Evolutionary conservation across 805 yeast species (phyloP), one percentile per base, ranked within the genome.

Genomic region (Sungouiozyma ichnusensis): DNA sequence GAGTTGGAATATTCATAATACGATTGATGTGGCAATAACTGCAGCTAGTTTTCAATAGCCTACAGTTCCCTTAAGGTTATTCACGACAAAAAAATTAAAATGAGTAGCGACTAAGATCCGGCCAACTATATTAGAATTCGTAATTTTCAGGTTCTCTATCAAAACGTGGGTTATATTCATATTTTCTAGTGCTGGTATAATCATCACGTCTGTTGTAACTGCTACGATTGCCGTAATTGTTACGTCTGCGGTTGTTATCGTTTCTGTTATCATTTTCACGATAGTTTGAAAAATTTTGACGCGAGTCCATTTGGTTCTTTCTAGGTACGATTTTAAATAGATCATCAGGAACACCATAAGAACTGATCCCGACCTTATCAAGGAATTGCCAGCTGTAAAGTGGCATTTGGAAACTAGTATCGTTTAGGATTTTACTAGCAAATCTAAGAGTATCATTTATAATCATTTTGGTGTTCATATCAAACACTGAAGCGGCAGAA

Each of bases 401-500:
- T 8, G 52, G 53, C 16, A 60, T 45, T 40, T 53, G 55, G 11
- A 37, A 35, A 3, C 46, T 46, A 14, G 57, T 50, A 11, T 60
- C 58, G 16, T 47, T 48, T 16, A 52, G 37, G 35, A 58, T 36
- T 4, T 42, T 32, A 33, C 62, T 60, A 40, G 48, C 59, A 16
- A 61, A 31, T 3, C 35, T 39, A 1, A 63, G 55, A 7, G 58
- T 41, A 29, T 52, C 52, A 3, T 53, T 51, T 20, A 52, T 42
- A 5, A 58, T 33, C 4, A 36, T 38, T 20, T 44, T 45, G 18
- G 44, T 54, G 41, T 61, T 50, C 33, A 69, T 51, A 18, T 58
- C 57, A 43, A 65, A 62, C 41, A 55, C 57, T 20, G 54, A 55
- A 17, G 56, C 45, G 33, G 59, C 52, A 15, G 68, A 55, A 49